Evolutionary conservation across 2,329 filamentous ascomycete genomes (phyloP), one percentile per base, ranked within the genome.

Genomic region (Chrysosporium queenslandicum): DNA sequence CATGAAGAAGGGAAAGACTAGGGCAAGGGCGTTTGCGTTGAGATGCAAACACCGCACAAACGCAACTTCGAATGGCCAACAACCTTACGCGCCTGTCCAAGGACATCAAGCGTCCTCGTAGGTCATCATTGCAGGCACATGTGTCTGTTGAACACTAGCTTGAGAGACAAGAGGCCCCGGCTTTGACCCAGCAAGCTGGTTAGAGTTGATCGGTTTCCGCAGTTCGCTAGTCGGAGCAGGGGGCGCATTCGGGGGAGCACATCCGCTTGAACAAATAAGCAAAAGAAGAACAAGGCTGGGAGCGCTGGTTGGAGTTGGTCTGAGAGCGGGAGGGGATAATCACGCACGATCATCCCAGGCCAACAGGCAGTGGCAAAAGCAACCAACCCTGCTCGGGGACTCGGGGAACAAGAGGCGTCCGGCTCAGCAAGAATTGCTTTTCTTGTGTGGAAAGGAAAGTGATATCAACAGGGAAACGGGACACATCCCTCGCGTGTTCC

Each of bases 181-280:
- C 21, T 48, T 39, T 16, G 47, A n/a, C 37, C 47, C 47, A 50
- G 47, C 37, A 21, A 41, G 25, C 25, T 50, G 47, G 47, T 50
- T 42, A 41, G 4, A 32, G 36, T 50, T 32, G 47, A 40, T 41
- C 29, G 37, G 5, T 9, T 41, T 32, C 25, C 34, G 45, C 20
- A 6, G 2, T 8, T 40, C 7, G 20, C 8, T 12, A 47, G 40
- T n/a, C 14, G 12, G 40, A 12, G 40, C 16, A 9, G 27, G 9
- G 27, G 27, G 27, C 5, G 27, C 27, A 29, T 29, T 29, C 16
- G 12, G 11, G 21, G 23, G 40, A 29, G 23, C 27, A 16, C 27
- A 12, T 32, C 42, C 27, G 21, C 23, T 30, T 30, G 2, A 16
- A 32, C 27, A 18, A 45, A 45, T n/a, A 45, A 32, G n/a, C n/a